Conservation (phyloP, 1,284 basidiomycete genomes). For the Wallemia hederae region DNA sequence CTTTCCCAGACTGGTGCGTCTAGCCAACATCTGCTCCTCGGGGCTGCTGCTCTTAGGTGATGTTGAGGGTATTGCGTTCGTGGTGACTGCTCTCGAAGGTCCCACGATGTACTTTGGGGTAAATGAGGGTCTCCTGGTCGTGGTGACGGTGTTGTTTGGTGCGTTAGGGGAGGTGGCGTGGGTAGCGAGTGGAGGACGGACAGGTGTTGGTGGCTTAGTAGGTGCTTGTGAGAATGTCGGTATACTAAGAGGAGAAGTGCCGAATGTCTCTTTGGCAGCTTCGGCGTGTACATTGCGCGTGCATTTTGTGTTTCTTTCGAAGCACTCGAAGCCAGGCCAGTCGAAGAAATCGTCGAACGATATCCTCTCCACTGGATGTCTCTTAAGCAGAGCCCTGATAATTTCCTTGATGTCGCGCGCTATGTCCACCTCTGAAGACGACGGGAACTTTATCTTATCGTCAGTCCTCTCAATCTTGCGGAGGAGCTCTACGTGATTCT, state of each 20-base stretch:
- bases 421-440: constrained; percentile 19
- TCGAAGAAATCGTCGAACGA: constrained; percentile 78
- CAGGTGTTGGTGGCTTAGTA: not conserved
- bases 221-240: not conserved
- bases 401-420: constrained; percentile 63
- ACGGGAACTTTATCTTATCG: constrained; percentile 55
- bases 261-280: not conserved
- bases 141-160: constrained; percentile 1
- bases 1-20: constrained; percentile 2
- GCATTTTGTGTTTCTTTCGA: not conserved
- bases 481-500: constrained; percentile 82
- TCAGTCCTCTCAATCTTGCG: constrained; percentile 67
- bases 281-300: not conserved
- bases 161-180: not conserved
- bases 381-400: constrained; percentile 52
- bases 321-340: constrained; percentile 14
- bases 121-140: constrained; percentile 4
- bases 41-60: not conserved
- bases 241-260: not conserved
- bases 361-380: constrained; percentile 54
- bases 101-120: constrained; percentile 7
- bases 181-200: not conserved
- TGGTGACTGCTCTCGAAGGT: not conserved
- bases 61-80: not conserved
- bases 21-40: constrained; percentile 1